Conservation (phyloP, 1,139 yeast genomes). For the Kodamaea sp. region DNA sequence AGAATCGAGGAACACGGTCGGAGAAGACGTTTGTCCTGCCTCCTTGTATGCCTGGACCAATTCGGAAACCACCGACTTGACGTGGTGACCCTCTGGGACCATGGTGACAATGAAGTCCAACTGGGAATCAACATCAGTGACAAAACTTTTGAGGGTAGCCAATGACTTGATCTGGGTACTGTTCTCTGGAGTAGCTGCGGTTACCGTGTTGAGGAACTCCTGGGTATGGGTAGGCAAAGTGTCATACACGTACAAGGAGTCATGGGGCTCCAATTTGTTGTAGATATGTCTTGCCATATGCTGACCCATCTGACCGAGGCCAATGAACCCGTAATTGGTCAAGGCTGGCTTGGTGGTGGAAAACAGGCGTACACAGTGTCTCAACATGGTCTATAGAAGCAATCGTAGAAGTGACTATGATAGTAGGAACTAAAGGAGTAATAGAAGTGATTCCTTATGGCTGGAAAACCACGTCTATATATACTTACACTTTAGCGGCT, state of each 20-base stretch:
- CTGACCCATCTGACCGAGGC: conserved; percentile 63
- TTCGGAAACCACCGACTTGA: conserved; percentile 43
- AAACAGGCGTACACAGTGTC: conserved; percentile 22
- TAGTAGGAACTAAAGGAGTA: no score
- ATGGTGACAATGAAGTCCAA: conserved; percentile 51
- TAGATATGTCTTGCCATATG: conserved; percentile 60
- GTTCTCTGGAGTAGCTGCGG: conserved; percentile 25
- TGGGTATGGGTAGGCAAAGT: conserved; percentile 33
- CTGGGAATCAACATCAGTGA: conserved; percentile 38
- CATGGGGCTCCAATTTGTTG: conserved; percentile 39
- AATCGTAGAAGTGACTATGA: no score
- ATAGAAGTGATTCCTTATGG: no score
- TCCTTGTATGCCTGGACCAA: conserved; percentile 33
- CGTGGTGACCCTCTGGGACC: conserved; percentile 64
- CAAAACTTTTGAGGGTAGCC: conserved; percentile 29
- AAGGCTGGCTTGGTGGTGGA: conserved; percentile 18
- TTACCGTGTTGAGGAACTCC: conserved; percentile 28
- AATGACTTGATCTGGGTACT: conserved; percentile 24
- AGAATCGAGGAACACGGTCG: conserved; percentile 45
- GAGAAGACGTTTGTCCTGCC: conserved; percentile 12
- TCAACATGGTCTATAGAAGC: no score
- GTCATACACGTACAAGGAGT: conserved; percentile 49
- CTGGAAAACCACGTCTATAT: no score
- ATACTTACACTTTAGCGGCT: no score
- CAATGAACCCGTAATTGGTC: conserved; percentile 53